These are phyloP conservation scores for Malassezia yamatoensis DNA, from an alignment of 1,284 basidiomycete genomes.

Conservation along the genomic window DNA sequence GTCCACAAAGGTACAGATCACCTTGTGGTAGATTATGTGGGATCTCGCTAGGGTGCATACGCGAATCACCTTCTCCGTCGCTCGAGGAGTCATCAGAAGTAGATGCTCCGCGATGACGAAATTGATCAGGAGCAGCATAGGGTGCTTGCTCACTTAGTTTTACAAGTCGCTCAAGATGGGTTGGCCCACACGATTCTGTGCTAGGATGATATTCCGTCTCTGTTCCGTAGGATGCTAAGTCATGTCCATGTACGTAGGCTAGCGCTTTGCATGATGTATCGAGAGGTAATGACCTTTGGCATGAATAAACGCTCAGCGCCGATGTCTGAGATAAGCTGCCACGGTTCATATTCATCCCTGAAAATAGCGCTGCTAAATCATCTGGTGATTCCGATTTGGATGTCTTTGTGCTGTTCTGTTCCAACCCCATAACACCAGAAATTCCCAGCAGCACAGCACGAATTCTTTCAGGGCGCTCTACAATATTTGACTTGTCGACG, in stretches of 20 bases:
- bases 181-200: not conserved
- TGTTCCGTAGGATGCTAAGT: constrained; percentile 18
- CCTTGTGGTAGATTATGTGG: constrained; percentile 37
- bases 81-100: constrained; percentile 17
- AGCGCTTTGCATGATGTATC: constrained; percentile 30
- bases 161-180: constrained; percentile 7
- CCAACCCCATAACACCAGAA: constrained; percentile 23
- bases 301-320: constrained; percentile 21
- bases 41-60: constrained; percentile 33
- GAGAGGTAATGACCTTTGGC: constrained; percentile 21
- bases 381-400: constrained; percentile 9
- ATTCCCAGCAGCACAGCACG: constrained; percentile 39
- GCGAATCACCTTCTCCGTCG: constrained; percentile 33
- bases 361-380: constrained; percentile 24
- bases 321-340: not conserved
- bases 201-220: not conserved
- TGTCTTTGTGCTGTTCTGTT: not conserved
- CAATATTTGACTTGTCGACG: constrained; percentile 37
- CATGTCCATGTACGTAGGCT: constrained; percentile 20
- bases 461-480: constrained; percentile 44
- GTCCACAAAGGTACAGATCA: constrained; percentile 41
- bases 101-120: constrained; percentile 1
- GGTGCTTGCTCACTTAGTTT: constrained; percentile 7
- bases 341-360: constrained; percentile 20
- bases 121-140: constrained; percentile 1